Evolutionary conservation across 495 filamentous ascomycete species (phyloP), one percentile per base, ranked within the genome.

Genomic region (Penicillium herquei): DNA sequence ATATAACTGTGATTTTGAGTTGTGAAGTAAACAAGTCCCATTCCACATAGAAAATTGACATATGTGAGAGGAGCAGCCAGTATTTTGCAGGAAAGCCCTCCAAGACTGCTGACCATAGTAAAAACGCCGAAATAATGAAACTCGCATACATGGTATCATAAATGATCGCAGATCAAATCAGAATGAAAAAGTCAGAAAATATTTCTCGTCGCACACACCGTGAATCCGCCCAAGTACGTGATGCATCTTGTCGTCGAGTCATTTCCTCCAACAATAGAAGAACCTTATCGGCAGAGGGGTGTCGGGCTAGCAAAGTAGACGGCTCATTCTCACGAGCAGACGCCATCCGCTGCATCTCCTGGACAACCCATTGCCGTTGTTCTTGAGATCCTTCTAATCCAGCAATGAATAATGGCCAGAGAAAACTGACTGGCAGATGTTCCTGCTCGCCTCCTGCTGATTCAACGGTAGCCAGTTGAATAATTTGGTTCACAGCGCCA

Each of bases 201-300:
- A 75, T 42, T 33, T 75, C 72, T n/a, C 64, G 55, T 16, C 72
- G 58, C 30, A 75, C 72, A 52, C 61, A 70, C 11, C 64, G 61
- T 32, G 72, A 74, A 43, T 75, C 72, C 7, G 72, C 72, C 70
- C 72, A 73, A 4, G 70, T 70, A 9, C 72, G 61, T 8, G 69
- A 69, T n/a, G 62, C 63, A 66, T 73, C 70, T 52, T 75, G 72
- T 21, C 72, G 61, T 5, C 70, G 44, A 10, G 68, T 67, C 72
- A 75, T 75, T 58, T 75, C 72, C 59, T 71, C 62, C 32, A 75
- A 45, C 13, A 75, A 49, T 3, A 72, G 12, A 10, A 72, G 40
- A 9, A 66, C 65, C 51, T 71, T 72, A 14, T 61, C 61, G 9
- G 63, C 71, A 42, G 67, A 62, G 0, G 72, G 72, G 64, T 75